Evolutionary conservation across 495 filamentous ascomycete genomes (phyloP).

Genomic region (Talaromyces nanjingensis): DNA sequence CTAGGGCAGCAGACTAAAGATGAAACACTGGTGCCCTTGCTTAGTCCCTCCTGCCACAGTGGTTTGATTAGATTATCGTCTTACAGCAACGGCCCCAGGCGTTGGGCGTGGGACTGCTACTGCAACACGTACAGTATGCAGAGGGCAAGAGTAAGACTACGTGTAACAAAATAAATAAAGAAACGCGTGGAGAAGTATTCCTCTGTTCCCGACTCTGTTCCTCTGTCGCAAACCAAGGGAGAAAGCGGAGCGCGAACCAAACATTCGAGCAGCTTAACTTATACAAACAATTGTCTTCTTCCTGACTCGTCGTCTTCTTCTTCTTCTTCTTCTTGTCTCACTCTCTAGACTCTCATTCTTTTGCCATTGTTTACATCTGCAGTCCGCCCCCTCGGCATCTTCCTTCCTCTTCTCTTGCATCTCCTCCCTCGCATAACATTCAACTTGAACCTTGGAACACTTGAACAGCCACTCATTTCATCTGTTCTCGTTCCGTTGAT

Average conservation of each 20-base stretch:
- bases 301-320: not conserved
- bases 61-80: not conserved
- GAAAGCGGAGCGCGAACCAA: constrained; percentile 1
- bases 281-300: constrained; percentile 2
- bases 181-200: not conserved
- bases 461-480: not conserved
- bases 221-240: not conserved
- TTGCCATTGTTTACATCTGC: constrained; percentile 8
- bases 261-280: not conserved
- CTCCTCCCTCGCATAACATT: not conserved
- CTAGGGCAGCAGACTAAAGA: not conserved
- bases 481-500: not conserved
- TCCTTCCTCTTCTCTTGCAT: not conserved
- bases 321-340: constrained; percentile 8
- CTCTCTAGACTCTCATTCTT: not conserved
- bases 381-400: not conserved
- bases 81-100: not conserved
- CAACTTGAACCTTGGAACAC: not conserved
- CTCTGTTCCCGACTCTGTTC: not conserved
- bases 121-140: not conserved
- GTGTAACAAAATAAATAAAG: constrained; percentile 1
- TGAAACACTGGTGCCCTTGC: not conserved
- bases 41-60: not conserved
- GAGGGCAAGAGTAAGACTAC: not conserved
- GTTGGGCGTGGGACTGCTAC: not conserved